Evolutionary conservation across 1,284 basidiomycete species (phyloP), one percentile per base, ranked within the genome.

Genomic region (Phlebopus sp.): DNA sequence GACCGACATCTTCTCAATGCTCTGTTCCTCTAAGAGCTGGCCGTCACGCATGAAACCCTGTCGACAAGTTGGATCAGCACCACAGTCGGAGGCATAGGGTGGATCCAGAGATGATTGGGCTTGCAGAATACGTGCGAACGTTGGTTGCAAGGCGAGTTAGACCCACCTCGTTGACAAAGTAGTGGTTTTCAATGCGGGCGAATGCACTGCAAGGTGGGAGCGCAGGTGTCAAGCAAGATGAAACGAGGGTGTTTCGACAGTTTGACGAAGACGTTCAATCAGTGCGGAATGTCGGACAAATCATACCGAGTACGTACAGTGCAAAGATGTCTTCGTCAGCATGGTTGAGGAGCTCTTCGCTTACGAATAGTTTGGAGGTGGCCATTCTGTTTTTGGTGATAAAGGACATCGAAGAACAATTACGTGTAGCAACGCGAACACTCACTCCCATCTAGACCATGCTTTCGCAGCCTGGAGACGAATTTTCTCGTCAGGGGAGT

Each of bases 151-250:
- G 37, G 39, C 41, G 39, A 17, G 1, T 19, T 19, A 30, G 5
- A 62, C 74, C 42, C 49, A 85, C 84, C 37, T 79, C 77, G 59
- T 92, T 90, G 43, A 92, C 73, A 61, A 97, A 96, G 68, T 90
- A 97, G 63, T 97, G 93, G 59, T 92, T 91, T 71, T 97, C 94
- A 52, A 97, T 95, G 38, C 85, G 73, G 4, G 93, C 91, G 65
- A 94, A 95, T 2, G 90, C 87, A 59, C 88, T 92, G 54, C 30
- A 19, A 10, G 37, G 35, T 23, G 21, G 21, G 21, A 23, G 21
- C 6, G 6, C 21, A 6, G 6, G 21, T 23, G 3, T 23, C 21
- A 23, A 23, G 21, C 3, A 23, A 23, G 21, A 23, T 23, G 6
- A 3, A 6, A 6, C 6, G 3, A 23, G 21, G 21, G 21, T 23